phyloP scores from a whole-genome alignment of 306 rosid genomes.

The Cicer bijugum region DNA sequence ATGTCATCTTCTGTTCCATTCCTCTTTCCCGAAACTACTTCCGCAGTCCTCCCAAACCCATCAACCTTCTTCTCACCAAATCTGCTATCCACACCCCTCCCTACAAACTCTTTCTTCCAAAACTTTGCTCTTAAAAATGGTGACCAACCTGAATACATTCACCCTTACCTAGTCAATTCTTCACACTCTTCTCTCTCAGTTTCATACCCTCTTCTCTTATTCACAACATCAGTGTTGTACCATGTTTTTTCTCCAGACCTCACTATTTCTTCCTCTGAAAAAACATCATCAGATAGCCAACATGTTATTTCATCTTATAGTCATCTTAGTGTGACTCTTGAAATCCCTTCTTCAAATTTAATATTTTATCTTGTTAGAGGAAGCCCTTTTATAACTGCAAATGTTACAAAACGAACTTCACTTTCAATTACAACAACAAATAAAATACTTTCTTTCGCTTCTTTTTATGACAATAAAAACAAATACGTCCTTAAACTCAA shows the following conservation, averaged over 20 bases:
- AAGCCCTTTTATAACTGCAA: conserved; percentile 71
- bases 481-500: conserved; percentile 67
- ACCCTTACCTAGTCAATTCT: conserved; percentile 77
- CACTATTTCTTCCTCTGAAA: conserved; percentile 55
- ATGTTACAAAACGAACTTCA: conserved; percentile 47
- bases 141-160: conserved; percentile 76
- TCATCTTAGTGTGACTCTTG: conserved; percentile 79
- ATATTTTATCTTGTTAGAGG: conserved; percentile 74
- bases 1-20: conserved; percentile 51
- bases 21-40: conserved; percentile 65
- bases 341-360: conserved; percentile 67
- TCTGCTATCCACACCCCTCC: conserved; percentile 72
- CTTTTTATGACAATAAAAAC: conserved; percentile 50
- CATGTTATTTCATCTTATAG: conserved; percentile 66
- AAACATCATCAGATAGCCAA: conserved; percentile 17
- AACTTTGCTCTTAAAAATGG: conserved; percentile 73
- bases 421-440: conserved; percentile 70
- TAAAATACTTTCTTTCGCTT: conserved; percentile 59
- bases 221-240: conserved; percentile 56
- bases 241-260: conserved; percentile 71
- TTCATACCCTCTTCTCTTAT: conserved; percentile 70
- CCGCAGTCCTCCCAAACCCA: conserved; percentile 78
- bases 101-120: conserved; percentile 87
- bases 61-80: conserved; percentile 66
- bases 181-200: conserved; percentile 57